Percentiles rank a stretch among this genome's conserved stretches.
phyloP scores from a whole-genome alignment of 2,329 filamentous ascomycete species.

The Amauroascus verrucosus region DNA sequence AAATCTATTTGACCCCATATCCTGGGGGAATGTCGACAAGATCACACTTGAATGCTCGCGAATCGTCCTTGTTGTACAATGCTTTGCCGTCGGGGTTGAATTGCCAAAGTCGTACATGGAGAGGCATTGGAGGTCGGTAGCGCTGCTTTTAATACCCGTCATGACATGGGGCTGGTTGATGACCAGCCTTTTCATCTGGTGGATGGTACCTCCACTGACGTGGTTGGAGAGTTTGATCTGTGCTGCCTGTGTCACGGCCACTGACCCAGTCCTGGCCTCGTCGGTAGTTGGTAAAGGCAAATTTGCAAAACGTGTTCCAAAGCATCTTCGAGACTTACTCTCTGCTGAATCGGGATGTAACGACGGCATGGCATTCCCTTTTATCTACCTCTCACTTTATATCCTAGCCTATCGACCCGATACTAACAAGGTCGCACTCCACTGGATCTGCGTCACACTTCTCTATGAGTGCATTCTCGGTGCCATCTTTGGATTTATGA shows the following conservation, averaged over 20 bases:
- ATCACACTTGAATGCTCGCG: constrained; percentile 62
- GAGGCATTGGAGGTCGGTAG: constrained; percentile 87
- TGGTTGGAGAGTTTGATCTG: constrained; percentile 85
- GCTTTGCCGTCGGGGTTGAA: constrained; percentile 63
- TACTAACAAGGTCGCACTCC: constrained; percentile 58
- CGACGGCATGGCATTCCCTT: constrained; percentile 98
- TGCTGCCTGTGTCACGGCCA: constrained; percentile 91
- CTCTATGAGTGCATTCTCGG: constrained; percentile 95
- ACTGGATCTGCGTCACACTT: constrained; percentile 84
- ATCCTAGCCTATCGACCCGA: constrained; percentile 69
- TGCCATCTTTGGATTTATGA: constrained; percentile 70
- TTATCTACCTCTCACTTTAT: constrained; percentile 86
- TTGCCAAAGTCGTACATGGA: constrained; percentile 80
- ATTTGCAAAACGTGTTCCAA: constrained; percentile 93
- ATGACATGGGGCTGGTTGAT: constrained; percentile 86
- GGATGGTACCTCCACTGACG: constrained; percentile 64
- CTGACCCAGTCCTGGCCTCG: constrained; percentile 90
- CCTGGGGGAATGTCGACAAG: constrained; percentile 57
- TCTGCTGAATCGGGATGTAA: constrained; percentile 98
- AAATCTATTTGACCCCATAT: constrained; percentile 49
- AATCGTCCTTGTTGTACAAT: constrained; percentile 61
- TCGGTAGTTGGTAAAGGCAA: constrained; percentile 98
- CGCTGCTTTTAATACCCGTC: constrained; percentile 78
- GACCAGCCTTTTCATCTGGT: constrained; percentile 90
- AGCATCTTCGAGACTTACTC: constrained; percentile 88